phyloP scores from a whole-genome alignment of 1,139 yeast genomes.

The Suhomyces ambrosiae region DNA sequence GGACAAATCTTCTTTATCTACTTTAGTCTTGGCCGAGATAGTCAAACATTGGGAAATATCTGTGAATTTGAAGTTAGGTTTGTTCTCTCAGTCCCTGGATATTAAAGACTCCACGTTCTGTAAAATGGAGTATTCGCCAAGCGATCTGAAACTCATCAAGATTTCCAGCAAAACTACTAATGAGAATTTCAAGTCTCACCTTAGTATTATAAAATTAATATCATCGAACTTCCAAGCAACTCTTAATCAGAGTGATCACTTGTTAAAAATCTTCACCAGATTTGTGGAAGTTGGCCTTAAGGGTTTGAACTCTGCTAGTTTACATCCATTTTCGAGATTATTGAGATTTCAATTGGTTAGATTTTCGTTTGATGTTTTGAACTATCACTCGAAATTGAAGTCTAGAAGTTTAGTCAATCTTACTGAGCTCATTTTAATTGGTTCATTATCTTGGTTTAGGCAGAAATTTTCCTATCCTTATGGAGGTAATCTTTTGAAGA shows the following conservation, averaged over 20 bases:
- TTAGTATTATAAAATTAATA: conserved; percentile 66
- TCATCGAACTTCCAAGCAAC: conserved; percentile 85
- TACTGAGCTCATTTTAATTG: conserved; percentile 58
- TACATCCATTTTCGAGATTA: conserved; percentile 80
- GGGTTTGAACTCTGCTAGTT: conserved; percentile 60
- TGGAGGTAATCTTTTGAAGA: conserved; percentile 77
- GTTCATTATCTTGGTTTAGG: conserved; percentile 79
- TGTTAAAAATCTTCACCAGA: conserved; percentile 68
- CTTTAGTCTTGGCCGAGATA: conserved; percentile 69
- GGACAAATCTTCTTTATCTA: conserved; percentile 58
- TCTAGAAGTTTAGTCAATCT: conserved; percentile 49
- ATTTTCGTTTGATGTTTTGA: conserved; percentile 67
- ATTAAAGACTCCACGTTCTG: conserved; percentile 62
- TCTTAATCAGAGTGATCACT: conserved; percentile 69
- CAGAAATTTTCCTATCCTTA: conserved; percentile 70
- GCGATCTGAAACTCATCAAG: conserved; percentile 52
- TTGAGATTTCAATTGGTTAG: conserved; percentile 72
- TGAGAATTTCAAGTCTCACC: conserved; percentile 70
- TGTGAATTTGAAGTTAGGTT: conserved; percentile 60
- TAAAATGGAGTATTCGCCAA: conserved; percentile 89
- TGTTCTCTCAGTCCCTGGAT: conserved; percentile 65
- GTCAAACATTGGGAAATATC: conserved; percentile 68
- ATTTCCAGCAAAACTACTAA: conserved; percentile 56
- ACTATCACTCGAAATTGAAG: conserved; percentile 52
- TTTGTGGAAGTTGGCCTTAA: conserved; percentile 61